Conservation (phyloP, 805 yeast species). For the Phaffomyces thermotolerans region DNA sequence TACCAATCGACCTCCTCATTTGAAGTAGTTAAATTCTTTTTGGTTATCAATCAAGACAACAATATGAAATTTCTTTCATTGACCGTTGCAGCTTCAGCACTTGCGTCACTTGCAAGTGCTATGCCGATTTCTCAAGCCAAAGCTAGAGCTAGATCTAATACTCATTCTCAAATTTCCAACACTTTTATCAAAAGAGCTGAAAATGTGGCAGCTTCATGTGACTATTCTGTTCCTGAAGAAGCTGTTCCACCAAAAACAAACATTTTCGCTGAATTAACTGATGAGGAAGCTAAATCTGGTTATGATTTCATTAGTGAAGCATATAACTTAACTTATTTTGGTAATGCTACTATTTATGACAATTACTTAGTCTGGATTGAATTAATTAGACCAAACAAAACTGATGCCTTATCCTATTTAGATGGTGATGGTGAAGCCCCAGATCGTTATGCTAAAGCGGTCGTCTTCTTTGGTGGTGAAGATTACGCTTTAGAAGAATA, state of each 20-base stretch:
- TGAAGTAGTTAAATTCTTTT: no score
- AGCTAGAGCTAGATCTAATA: not conserved
- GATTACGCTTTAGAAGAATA: conserved; percentile 15
- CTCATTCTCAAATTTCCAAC: not conserved
- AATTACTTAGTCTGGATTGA: conserved; percentile 22
- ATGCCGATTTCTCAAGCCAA: conserved; percentile 1
- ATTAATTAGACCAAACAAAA: conserved; percentile 21
- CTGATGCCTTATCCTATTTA: conserved; percentile 20
- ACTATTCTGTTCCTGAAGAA: conserved; percentile 10
- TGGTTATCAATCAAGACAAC: no score
- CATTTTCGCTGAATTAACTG: conserved; percentile 18
- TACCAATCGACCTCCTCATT: no score
- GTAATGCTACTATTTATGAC: conserved; percentile 18
- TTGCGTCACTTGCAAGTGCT: not conserved
- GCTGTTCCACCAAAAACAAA: conserved; percentile 14
- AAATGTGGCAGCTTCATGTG: not conserved
- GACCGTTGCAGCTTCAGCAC: not conserved
- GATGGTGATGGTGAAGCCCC: conserved; percentile 18
- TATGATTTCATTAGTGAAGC: conserved; percentile 10
- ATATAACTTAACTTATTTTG: conserved; percentile 16
- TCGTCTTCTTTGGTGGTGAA: conserved; percentile 21
- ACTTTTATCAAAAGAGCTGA: not conserved
- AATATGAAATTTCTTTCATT: not conserved
- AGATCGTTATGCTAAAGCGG: conserved; percentile 18
- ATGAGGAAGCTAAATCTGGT: conserved; percentile 16